Base-by-base conservation (phyloP, 2,329 filamentous ascomycete genomes). In the Verticillium isaacii region DNA sequence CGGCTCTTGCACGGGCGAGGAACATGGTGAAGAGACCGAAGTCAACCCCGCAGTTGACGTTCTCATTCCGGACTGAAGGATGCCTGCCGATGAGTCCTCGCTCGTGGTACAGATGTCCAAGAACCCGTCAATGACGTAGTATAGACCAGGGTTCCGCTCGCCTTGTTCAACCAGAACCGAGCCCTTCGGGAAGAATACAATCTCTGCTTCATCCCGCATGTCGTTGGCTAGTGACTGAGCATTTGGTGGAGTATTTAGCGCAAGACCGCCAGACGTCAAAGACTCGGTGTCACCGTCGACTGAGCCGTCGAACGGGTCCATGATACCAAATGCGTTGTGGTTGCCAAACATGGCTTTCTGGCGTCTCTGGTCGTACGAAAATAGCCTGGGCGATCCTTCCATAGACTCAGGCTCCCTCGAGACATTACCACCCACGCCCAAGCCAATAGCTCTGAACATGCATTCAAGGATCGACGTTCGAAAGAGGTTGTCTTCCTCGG, bases 61-160 rank as follows among this genome's bases (percentile, higher is more conserved):
- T 32, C 17, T n/a, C 34, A 32, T 70, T 4, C 75, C 69, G 3
- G 75, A 73, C 34, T 74, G 76, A 7, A 81, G 65, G 5, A 81
- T 78, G 63, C 78, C 76, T 14, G 71, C 71, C 0, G 75, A 71
- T 0, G 74, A 68, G n/a, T 90, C 87, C 50, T 89, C 86, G 0
- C 86, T 80, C 1, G 91, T 88, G n/a, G 96, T 89, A 64, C 92
- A 93, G 54, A 98, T 93, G 70, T 99, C 95, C 39, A 99, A 79
- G 69, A 99, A 99, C 0, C 95, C 95, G 73, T 99, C 95, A 58
- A 99, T 90, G 3, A 99, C 94, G 75, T 99, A 99, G 77, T 99
- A 99, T 0, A 99, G 75, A 0, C 95, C 95, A 0, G 95, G 95
- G 68, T 96, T 97, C n/a, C 95, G 86, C 73, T 99, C 95, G 11